Conservation (phyloP, 2,329 filamentous ascomycete species). For the Arthroderma sp. region DNA sequence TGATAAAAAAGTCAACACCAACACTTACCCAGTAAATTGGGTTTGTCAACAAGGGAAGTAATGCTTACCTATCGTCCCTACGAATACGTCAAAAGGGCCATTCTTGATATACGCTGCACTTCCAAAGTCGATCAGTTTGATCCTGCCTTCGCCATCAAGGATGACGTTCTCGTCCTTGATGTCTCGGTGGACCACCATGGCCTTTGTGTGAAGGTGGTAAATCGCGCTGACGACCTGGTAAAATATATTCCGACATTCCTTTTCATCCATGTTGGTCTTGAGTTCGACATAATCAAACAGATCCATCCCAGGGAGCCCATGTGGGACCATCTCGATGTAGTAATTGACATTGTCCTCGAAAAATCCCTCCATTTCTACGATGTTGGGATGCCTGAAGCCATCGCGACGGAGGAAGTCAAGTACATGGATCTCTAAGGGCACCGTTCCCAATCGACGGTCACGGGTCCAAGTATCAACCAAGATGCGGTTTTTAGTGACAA, state of each 20-base stretch:
- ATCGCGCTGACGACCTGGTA: conserved; percentile 81
- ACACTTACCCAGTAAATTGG: too few species aligned
- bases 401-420: conserved; percentile 79
- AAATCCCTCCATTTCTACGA: conserved; percentile 57
- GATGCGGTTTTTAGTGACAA: conserved; percentile 92
- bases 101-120: conserved; percentile 97
- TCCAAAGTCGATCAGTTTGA: conserved; percentile 96
- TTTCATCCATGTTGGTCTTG: conserved; percentile 89
- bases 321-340: conserved; percentile 94
- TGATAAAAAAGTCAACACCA: conserved; percentile 24
- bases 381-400: conserved; percentile 50
- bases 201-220: conserved; percentile 81
- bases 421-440: conserved; percentile 93
- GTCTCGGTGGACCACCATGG: conserved; percentile 85
- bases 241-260: conserved; percentile 89
- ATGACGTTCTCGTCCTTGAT: conserved; percentile 99
- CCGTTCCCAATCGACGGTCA: conserved; percentile 81
- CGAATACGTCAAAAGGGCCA: conserved; percentile 96
- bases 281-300: conserved; percentile 98
- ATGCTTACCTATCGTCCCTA: conserved; percentile 82
- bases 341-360: conserved; percentile 63
- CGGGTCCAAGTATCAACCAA: conserved; percentile 97
- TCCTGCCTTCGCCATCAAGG: conserved; percentile 83
- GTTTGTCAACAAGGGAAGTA: neutral
- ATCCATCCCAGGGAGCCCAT: conserved; percentile 93